Evolutionary conservation across 306 rosid species (phyloP), one percentile per base, ranked within the genome.

Genomic region (Trifolium pratense): DNA sequence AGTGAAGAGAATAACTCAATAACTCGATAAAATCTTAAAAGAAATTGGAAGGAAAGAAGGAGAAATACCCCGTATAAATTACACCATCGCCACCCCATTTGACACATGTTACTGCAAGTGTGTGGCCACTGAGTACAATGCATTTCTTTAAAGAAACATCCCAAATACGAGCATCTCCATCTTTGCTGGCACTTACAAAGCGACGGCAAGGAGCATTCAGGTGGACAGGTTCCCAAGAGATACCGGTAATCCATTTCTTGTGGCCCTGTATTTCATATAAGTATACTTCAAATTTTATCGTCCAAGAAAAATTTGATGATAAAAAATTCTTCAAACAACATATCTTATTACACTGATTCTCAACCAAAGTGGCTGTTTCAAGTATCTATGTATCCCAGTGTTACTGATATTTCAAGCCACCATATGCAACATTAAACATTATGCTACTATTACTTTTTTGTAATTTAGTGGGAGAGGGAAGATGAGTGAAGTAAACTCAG

Each of bases 71-170:
- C 1, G 99, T 91, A 80, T 91, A 94, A 52, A 94, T 91, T 66
- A 91, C 82, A 40, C 98, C 97, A 84, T 94, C 98, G 76, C 98
- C 98, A 26, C 98, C 99, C 97, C 99, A 91, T 83, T 94, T 94
- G 14, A 94, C 91, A 51, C 96, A 91, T 52, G 96, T 94, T 83
- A 94, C 79, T 10, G 99, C 92, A 59, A 89, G 95, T 62, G 93
- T 88, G 76, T 94, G 99, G 68, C 99, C 97, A 69, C 81, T 88
- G 71, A 94, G 95, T 49, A 88, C 78, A 58, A 91, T 85, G 68
- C 86, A 73, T 87, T 79, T 91, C 84, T 76, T 94, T 46, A 87
- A 70, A 15, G 87, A 59, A 68, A 90, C 29, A 77, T 94, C 99
- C 99, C 99, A 94, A 70, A 91, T 82, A 58, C 99, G 96, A 77